phyloP scores from a whole-genome alignment of 352 stramenopile genomes.

The Nothophytophthora sp. region DNA sequence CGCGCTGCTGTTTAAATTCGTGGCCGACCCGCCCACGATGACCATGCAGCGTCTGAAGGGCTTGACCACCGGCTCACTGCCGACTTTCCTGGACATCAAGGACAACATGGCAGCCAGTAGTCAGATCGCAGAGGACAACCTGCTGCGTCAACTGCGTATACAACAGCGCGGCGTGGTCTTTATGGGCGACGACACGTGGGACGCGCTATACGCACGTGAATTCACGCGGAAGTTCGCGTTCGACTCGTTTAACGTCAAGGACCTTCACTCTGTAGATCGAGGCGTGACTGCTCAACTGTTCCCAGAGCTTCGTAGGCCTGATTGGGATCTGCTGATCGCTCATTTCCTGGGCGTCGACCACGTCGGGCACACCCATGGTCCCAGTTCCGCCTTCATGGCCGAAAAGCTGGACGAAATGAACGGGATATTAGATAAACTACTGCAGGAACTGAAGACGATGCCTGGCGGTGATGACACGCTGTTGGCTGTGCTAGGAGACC shows the following conservation, averaged over 20 bases:
- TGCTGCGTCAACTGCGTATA: constrained; percentile 87
- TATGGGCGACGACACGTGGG: constrained; percentile 99
- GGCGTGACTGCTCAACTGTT: constrained; percentile 84
- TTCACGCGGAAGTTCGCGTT: constrained; percentile 95
- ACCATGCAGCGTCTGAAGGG: constrained; percentile 98
- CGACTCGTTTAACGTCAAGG: constrained; percentile 98
- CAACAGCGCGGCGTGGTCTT: constrained; percentile 86
- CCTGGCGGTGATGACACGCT: constrained; percentile 75
- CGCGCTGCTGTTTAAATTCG: constrained; percentile 92
- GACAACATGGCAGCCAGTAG: constrained; percentile 91
- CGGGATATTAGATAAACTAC: constrained; percentile 71
- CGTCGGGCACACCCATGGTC: constrained; percentile 97
- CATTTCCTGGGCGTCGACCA: constrained; percentile 96
- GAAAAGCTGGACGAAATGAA: constrained; percentile 97
- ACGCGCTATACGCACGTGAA: constrained; percentile 90
- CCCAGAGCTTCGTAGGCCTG: constrained; percentile 54
- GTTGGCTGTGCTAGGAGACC: constrained; percentile 96
- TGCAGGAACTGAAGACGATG: constrained; percentile 60
- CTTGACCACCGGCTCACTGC: constrained; percentile 95
- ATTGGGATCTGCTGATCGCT: constrained; percentile 85
- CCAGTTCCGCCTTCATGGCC: constrained; percentile 93
- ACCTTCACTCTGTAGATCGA: constrained; percentile 98
- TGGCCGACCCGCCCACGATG: constrained; percentile 98
- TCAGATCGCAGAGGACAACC: constrained; percentile 96
- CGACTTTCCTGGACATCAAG: constrained; percentile 98